Conservation (phyloP, 2,329 filamentous ascomycete species). For the Fusarium sp. region DNA sequence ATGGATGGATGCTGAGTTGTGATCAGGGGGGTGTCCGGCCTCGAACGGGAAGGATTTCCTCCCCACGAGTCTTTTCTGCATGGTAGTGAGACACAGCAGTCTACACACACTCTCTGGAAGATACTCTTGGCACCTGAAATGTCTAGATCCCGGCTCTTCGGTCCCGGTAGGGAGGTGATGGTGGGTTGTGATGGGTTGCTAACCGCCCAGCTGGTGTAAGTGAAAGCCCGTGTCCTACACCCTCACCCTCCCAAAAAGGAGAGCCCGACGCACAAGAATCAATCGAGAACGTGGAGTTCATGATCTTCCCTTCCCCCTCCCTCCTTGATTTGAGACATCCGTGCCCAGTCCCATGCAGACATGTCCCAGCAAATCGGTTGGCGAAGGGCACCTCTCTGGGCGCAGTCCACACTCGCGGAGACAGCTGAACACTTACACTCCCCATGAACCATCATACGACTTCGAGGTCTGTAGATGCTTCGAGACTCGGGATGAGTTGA, state of each 20-base stretch:
- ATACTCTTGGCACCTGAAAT: not conserved
- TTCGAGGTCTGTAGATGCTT: not conserved
- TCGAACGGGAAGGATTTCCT: not conserved
- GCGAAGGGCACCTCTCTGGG: not conserved
- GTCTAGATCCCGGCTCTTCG: not conserved
- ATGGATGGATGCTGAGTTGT: not conserved
- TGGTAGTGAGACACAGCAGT: not conserved
- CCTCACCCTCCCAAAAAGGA: not conserved
- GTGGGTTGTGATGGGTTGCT: slow-evolving; percentile 1
- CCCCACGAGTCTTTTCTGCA: not conserved
- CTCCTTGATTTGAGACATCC: not conserved
- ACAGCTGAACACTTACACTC: not conserved
- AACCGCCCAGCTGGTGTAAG: slow-evolving; percentile 2
- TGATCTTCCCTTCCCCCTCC: not conserved
- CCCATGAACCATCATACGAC: not conserved
- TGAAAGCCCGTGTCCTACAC: not conserved
- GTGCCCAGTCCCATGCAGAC: not conserved
- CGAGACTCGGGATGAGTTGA: not conserved
- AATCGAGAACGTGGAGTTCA: not conserved
- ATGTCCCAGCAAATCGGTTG: not conserved
- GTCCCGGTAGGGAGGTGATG: not conserved
- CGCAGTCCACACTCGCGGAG: not conserved
- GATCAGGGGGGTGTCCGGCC: not conserved
- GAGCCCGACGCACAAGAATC: not conserved
- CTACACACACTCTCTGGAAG: not conserved